Evolutionary conservation across 139 green algal species (phyloP), one percentile per base, ranked within the genome.

Genomic region (Tetradesmus lagerheimii): DNA sequence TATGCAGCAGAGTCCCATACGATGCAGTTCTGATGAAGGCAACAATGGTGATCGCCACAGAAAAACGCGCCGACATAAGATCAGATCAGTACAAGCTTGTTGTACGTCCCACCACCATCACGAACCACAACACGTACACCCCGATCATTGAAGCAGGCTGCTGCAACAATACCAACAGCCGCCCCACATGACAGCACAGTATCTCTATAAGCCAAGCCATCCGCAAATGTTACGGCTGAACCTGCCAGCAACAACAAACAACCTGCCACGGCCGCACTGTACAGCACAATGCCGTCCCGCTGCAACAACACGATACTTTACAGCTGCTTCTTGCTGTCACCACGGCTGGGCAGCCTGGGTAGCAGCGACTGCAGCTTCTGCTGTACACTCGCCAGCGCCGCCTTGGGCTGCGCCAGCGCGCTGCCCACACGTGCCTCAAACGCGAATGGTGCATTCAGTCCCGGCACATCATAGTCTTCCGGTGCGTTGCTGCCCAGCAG

Each of bases 401-500:
- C 67, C 71, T 38, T 74, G 8, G 85, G 85, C 29, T 34, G 4
- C 31, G 45, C 57, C 34, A 62, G 23, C n/a, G 66, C 88, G n/a
- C 57, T 12, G 2, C 38, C 20, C 78, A 87, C 66, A 12, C 37
- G 71, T 9, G 16, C 23, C 80, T 91, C 88, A 43, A 62, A 83
- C 14, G n/a, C 80, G 83, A 91, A 91, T 1, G 88, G 88, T 34
- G 34, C 64, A 45, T 87, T 45, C n/a, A 84, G 34, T 80, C 47
- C 80, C 27, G 88, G 80, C 64, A n/a, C 41, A 27, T 91, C 88
- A 79, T 91, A 93, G 15, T 90, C 84, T 79, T 94, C 89, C 25
- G 71, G 50, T 25, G 83, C 89, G 37, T 87, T 92, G 67, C 82
- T 91, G 81, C 90, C 92, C 4, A 89, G 78, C n/a, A 76, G 9